These are phyloP conservation scores for Pontederia crassipes DNA, from an alignment of 176 grass and related monocot genomes.

Conservation along the genomic window DNA sequence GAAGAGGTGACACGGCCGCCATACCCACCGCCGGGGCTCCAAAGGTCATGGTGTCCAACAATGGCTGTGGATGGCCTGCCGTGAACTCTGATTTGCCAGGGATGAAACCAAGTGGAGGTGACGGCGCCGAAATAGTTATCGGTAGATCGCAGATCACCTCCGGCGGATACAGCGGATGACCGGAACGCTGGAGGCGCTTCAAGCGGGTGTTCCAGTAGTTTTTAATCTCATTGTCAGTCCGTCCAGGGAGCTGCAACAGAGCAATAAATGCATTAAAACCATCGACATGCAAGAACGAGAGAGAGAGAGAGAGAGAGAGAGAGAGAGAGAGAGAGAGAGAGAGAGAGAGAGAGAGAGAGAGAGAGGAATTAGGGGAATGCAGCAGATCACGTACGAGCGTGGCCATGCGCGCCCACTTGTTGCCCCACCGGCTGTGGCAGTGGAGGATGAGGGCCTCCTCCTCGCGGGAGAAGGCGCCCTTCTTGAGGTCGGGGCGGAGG, in stretches of 20 bases:
- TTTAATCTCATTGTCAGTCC: slow-evolving; percentile 20
- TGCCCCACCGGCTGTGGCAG: slow-evolving; percentile 56
- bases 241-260: slow-evolving; percentile 12
- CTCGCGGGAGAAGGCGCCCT: slow-evolving; percentile 58
- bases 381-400: slow-evolving; percentile 8
- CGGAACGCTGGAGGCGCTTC: slow-evolving; percentile 48
- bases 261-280: background rate
- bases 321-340: no score
- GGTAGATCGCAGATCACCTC: slow-evolving; percentile 27
- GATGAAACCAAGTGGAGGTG: background rate
- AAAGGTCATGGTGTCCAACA: slow-evolving; percentile 20
- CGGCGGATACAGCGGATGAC: slow-evolving; percentile 52
- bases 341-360: no score
- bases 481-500: slow-evolving; percentile 78
- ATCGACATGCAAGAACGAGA: no score
- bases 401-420: slow-evolving; percentile 75
- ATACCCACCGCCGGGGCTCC: slow-evolving; percentile 16
- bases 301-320: no score
- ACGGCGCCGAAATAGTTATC: background rate
- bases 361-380: no score
- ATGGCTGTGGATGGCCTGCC: slow-evolving; percentile 14
- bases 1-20: background rate
- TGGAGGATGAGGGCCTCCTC: slow-evolving; percentile 52
- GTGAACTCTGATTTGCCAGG: slow-evolving; percentile 7
- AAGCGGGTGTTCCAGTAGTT: slow-evolving; percentile 13